Percentiles rank a stretch among this genome's conserved stretches.
Conservation (phyloP, 2,329 filamentous ascomycete genomes). For the Penicillium sp. region DNA sequence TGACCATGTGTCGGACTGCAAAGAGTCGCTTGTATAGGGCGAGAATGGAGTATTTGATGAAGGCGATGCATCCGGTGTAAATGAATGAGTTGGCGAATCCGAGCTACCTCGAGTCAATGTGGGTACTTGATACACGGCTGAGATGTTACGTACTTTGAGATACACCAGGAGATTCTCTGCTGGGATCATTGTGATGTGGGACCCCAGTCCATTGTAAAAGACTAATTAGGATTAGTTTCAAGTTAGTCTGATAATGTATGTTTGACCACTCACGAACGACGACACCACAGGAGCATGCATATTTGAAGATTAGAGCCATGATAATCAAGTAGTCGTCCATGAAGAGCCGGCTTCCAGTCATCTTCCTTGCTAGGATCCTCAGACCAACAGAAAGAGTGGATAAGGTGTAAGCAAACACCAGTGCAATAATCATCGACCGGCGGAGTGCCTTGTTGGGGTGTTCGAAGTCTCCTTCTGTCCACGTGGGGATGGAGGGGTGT, state of each 20-base stretch:
- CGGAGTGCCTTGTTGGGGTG: constrained; percentile 27
- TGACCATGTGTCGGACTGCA: constrained; percentile 18
- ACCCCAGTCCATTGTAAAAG: constrained; percentile 29
- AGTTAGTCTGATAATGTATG: neutral
- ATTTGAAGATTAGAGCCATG: constrained; percentile 31
- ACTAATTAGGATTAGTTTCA: constrained; percentile 15
- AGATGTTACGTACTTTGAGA: constrained; percentile 19
- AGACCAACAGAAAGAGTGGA: constrained; percentile 28
- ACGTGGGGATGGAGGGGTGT: constrained; percentile 12
- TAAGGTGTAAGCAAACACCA: constrained; percentile 27
- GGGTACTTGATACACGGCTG: neutral
- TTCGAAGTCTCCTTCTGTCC: constrained; percentile 24
- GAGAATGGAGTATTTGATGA: constrained; percentile 32
- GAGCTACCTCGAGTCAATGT: constrained; percentile 18
- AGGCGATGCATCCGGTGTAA: constrained; percentile 25
- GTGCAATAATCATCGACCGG: constrained; percentile 22
- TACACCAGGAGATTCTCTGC: constrained; percentile 23
- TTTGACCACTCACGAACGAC: constrained; percentile 21
- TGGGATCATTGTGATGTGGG: constrained; percentile 28
- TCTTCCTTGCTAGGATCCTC: constrained; percentile 25
- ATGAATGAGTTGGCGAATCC: constrained; percentile 29
- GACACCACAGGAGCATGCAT: constrained; percentile 30
- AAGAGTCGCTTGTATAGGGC: constrained; percentile 31
- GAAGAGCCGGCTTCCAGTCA: constrained; percentile 26
- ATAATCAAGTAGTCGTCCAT: constrained; percentile 33